Evolutionary conservation across 2,329 filamentous ascomycete species (phyloP), one percentile per base, ranked within the genome.

Genomic region (Paraphaeosphaeria minitans): DNA sequence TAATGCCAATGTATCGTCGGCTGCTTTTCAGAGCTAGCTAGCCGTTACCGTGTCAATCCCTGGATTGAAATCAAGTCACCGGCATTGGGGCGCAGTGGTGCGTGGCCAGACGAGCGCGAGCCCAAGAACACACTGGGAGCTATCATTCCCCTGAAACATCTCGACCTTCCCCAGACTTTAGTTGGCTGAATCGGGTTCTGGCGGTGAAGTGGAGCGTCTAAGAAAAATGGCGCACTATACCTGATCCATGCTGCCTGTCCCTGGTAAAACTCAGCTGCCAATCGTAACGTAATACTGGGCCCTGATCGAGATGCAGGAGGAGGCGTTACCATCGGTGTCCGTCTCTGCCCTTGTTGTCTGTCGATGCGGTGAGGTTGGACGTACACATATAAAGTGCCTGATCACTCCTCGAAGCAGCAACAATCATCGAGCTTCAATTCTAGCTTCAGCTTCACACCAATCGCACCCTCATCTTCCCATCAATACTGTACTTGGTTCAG

Each of bases 151-250:
- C 69, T 71, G 70, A 72, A 58, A 57, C 54, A 59, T 63, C 50
- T 59, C 62, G 64, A 56, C 64, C 68, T 66, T 68, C 70, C 70
- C 65, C 66, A 66, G 70, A 72, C 61, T 69, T 63, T 68, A 56
- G 63, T 66, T 65, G 63, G 62, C 58, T 57, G 33, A 57, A 54
- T 51, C 60, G 55, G 57, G 66, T 62, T 73, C 59, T 69, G 63
- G 71, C 69, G 69, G 71, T 73, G 71, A 53, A 66, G 71, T 68
- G 68, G 68, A 70, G 55, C 53, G 55, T 61, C 55, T 55, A 33
- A 48, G 50, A 60, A 67, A 72, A 74, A 74, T 75, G 69, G 71
- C 73, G 65, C 70, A 71, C 67, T 68, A 69, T 53, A 42, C 64
- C 58, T 54, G 63, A 65, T 57, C 56, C 63, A 68, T 69, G 60